Conservation (phyloP, 1,284 basidiomycete species). For the Psilocybe mexicana region DNA sequence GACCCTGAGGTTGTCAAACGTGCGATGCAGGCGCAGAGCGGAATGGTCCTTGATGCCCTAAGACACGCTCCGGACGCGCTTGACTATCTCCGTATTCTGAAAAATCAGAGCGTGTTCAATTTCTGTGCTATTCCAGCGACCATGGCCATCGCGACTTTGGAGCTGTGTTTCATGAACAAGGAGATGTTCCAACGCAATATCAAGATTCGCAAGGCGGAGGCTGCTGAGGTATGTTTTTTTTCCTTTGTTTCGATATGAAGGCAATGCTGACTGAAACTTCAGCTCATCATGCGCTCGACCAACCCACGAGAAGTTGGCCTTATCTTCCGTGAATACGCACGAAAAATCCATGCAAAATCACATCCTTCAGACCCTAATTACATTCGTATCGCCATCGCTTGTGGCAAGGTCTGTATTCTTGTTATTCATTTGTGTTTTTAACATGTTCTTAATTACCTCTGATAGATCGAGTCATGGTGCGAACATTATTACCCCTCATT, state of each 20-base stretch:
- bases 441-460: neutral
- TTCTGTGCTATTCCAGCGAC: slow-evolving; percentile 95
- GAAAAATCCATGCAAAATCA: slow-evolving; percentile 82
- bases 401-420: slow-evolving; percentile 55
- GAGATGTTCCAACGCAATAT: slow-evolving; percentile 89
- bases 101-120: slow-evolving; percentile 93
- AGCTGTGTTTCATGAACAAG: slow-evolving; percentile 92
- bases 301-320: slow-evolving; percentile 92
- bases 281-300: slow-evolving; percentile 90
- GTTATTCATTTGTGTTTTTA: neutral
- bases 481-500: slow-evolving; percentile 90
- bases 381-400: slow-evolving; percentile 77
- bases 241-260: slow-evolving; percentile 1
- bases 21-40: slow-evolving; percentile 81
- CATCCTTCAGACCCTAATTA: slow-evolving; percentile 86
- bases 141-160: slow-evolving; percentile 96
- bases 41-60: slow-evolving; percentile 90
- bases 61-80: slow-evolving; percentile 84
- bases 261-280: slow-evolving; percentile 6
- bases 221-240: slow-evolving; percentile 64
- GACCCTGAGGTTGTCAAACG: slow-evolving; percentile 56
- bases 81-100: slow-evolving; percentile 88
- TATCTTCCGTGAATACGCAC: slow-evolving; percentile 84
- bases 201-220: slow-evolving; percentile 94
- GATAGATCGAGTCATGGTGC: slow-evolving; percentile 88